A percentile compares a stretch with the other conserved stretches of the same genome.
Evolutionary conservation across 2,329 filamentous ascomycete species (phyloP).

Genomic region (Claviceps purpurea): DNA sequence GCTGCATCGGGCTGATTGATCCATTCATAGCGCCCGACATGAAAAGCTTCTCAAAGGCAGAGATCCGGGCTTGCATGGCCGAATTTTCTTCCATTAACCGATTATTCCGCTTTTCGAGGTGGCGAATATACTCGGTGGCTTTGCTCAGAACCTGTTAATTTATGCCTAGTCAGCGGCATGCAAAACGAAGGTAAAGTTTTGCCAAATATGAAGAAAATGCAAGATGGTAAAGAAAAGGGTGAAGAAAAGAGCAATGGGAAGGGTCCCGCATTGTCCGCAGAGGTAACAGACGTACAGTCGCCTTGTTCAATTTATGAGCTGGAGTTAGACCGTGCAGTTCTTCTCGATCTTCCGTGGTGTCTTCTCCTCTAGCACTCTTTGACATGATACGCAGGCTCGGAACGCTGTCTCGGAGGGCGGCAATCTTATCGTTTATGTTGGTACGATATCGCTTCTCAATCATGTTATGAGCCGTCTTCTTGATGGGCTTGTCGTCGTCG

Average conservation of each 20-base stretch:
- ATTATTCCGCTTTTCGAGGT: constrained; percentile 82
- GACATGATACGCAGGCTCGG: constrained; percentile 78
- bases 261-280: not conserved
- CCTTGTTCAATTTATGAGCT: constrained; percentile 92
- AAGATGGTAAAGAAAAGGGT: too few relatives aligned
- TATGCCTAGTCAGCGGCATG: not conserved
- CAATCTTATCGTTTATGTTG: constrained; percentile 95
- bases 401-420: constrained; percentile 80
- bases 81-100: constrained; percentile 70
- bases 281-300: constrained; percentile 47
- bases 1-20: constrained; percentile 39
- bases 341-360: constrained; percentile 61
- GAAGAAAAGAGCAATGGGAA: not conserved
- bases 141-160: constrained; percentile 62
- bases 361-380: constrained; percentile 55
- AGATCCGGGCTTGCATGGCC: constrained; percentile 63
- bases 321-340: constrained; percentile 64
- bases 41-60: constrained; percentile 66
- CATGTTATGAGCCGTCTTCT: constrained; percentile 96
- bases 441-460: constrained; percentile 95
- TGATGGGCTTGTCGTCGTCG: constrained; percentile 43
- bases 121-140: constrained; percentile 89
- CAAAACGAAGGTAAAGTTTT: not conserved
- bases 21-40: constrained; percentile 60
- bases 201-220: not conserved